These are phyloP conservation scores for Trypanosoma melophagium DNA, from an alignment of 208 protist genomes.

Conservation along the genomic window DNA sequence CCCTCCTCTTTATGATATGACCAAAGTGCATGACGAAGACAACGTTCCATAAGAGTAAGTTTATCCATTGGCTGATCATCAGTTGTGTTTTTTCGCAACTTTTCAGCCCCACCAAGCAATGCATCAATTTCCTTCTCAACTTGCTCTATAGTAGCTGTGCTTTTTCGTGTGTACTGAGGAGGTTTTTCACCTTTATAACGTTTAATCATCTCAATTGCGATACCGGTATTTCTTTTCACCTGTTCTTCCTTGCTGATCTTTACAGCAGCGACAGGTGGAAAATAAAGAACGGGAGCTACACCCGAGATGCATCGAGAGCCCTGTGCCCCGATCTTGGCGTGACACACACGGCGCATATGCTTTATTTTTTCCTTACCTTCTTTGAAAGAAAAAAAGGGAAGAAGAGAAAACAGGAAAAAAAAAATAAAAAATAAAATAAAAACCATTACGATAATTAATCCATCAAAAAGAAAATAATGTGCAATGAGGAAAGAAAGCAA, in stretches of 20 bases:
- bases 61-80: constrained; percentile 92
- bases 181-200: constrained; percentile 80
- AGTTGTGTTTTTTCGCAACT: constrained; percentile 62
- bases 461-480: neutral
- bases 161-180: constrained; percentile 79
- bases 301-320: constrained; percentile 72
- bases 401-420: constrained; percentile 23
- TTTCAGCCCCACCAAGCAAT: constrained; percentile 78
- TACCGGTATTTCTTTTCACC: constrained; percentile 86
- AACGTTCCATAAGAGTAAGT: constrained; percentile 88
- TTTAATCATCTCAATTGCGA: constrained; percentile 89
- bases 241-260: constrained; percentile 74
- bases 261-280: constrained; percentile 44
- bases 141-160: constrained; percentile 79
- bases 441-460: neutral
- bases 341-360: constrained; percentile 67
- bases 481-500: too few species aligned
- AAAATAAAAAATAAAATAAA: constrained; percentile 10
- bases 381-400: constrained; percentile 20
- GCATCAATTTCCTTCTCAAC: constrained; percentile 89
- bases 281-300: constrained; percentile 87
- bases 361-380: constrained; percentile 6
- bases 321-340: constrained; percentile 34
- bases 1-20: constrained; percentile 92
- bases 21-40: constrained; percentile 89